These are phyloP conservation scores for Zygosaccharomyces kombuchaensis DNA, from an alignment of 805 yeast genomes.

Conservation along the genomic window DNA sequence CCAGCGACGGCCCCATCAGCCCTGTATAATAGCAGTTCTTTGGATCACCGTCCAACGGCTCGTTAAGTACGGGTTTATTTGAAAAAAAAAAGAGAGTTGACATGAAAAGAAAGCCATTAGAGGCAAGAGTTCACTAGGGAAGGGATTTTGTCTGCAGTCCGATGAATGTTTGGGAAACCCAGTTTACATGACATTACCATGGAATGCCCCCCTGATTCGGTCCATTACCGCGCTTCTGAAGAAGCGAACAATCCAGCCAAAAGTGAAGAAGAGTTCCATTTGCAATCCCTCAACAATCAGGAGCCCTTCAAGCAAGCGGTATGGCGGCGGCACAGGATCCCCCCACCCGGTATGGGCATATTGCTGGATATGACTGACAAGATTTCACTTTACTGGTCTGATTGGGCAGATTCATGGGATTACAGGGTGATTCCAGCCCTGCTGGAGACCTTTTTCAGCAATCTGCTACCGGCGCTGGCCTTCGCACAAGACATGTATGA, in stretches of 20 bases:
- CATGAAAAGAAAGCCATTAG: too few relatives aligned
- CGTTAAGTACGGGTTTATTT: not conserved
- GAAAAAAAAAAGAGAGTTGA: too few relatives aligned
- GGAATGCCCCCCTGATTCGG: not conserved
- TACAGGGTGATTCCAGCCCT: conserved; percentile 87
- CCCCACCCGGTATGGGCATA: conserved; percentile 34
- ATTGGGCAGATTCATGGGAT: conserved; percentile 77
- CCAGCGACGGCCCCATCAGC: too few relatives aligned
- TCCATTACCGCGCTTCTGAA: not conserved
- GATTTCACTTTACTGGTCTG: conserved; percentile 65
- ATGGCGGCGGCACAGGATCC: conserved; percentile 12
- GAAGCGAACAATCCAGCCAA: not conserved
- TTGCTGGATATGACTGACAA: conserved; percentile 36
- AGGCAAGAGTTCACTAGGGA: too few relatives aligned
- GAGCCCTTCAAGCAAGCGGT: not conserved
- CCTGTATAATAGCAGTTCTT: not conserved
- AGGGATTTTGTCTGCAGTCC: too few relatives aligned
- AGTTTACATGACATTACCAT: too few relatives aligned
- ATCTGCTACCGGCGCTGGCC: conserved; percentile 87
- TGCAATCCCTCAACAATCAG: not conserved
- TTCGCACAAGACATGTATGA: conserved; percentile 98
- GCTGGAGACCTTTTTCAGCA: conserved; percentile 80
- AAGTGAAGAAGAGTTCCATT: not conserved
- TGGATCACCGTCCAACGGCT: not conserved
- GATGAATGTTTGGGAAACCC: too few relatives aligned